These are phyloP conservation scores for Talaromyces ruber DNA, from an alignment of 495 filamentous ascomycete species.

Conservation along the genomic window DNA sequence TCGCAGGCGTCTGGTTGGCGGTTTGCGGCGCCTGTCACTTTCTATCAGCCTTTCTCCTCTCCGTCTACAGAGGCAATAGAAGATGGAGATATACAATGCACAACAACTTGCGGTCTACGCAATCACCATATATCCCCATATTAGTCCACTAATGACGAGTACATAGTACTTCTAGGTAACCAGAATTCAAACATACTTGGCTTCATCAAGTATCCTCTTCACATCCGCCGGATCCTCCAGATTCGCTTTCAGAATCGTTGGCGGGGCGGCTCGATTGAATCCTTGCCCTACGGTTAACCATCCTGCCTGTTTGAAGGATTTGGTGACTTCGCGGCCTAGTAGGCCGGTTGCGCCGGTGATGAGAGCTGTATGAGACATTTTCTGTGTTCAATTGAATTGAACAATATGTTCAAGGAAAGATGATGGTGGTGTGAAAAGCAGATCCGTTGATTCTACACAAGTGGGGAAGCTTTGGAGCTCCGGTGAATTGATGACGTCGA, in stretches of 20 bases:
- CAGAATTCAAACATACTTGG: slow-evolving; percentile 24
- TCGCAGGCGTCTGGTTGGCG: slow-evolving; percentile 81
- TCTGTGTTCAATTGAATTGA: slow-evolving; percentile 1
- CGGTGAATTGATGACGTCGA: neutral
- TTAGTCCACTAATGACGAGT: slow-evolving; percentile 8
- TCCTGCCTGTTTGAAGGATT: slow-evolving; percentile 56
- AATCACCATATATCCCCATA: neutral
- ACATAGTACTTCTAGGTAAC: neutral
- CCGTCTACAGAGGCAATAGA: neutral
- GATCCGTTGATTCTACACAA: neutral
- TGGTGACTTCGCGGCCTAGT: slow-evolving; percentile 72
- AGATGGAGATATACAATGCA: slow-evolving; percentile 61
- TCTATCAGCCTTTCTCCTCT: neutral
- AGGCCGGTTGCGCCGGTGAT: slow-evolving; percentile 83
- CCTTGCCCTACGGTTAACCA: slow-evolving; percentile 84
- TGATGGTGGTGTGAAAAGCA: neutral
- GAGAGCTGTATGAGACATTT: slow-evolving; percentile 56
- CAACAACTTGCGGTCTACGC: slow-evolving; percentile 67
- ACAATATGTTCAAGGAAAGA: neutral
- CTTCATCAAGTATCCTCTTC: slow-evolving; percentile 49
- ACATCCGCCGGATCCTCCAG: slow-evolving; percentile 54
- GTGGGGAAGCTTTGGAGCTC: neutral
- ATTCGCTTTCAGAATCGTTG: slow-evolving; percentile 68
- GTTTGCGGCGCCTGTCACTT: slow-evolving; percentile 68
- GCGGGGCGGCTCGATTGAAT: slow-evolving; percentile 61